A percentile compares a stretch with the other conserved stretches of the same genome.
Evolutionary conservation across 1,284 basidiomycete genomes (phyloP).

Genomic region (Coniophora puteana): DNA sequence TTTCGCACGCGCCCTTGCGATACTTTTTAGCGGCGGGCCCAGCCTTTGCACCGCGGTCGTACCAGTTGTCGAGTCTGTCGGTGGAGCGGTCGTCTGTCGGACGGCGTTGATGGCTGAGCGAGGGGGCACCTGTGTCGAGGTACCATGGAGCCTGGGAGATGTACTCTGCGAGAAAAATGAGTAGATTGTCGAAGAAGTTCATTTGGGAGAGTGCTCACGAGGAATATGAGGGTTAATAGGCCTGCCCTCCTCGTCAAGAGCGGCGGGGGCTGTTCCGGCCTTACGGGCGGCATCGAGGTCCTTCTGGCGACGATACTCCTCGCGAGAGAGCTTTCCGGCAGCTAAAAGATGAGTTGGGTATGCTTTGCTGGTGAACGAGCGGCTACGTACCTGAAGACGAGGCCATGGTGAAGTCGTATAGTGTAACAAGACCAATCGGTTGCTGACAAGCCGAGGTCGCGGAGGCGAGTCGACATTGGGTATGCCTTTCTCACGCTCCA

Average conservation of each 20-base stretch:
- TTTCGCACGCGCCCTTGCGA: slow-evolving; percentile 97
- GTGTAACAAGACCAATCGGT: no score
- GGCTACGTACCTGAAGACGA: slow-evolving; percentile 39
- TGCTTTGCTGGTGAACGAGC: neutral
- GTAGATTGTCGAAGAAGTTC: slow-evolving; percentile 6
- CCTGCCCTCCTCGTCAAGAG: slow-evolving; percentile 90
- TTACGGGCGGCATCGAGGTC: slow-evolving; percentile 96
- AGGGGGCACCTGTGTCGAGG: slow-evolving; percentile 87
- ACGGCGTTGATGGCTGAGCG: slow-evolving; percentile 90
- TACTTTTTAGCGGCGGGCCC: slow-evolving; percentile 94
- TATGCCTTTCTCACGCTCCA: no score
- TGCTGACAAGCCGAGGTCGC: no score
- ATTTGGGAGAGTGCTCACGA: slow-evolving; percentile 47
- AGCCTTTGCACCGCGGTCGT: slow-evolving; percentile 83
- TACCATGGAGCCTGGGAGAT: slow-evolving; percentile 99
- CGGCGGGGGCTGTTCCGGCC: slow-evolving; percentile 95
- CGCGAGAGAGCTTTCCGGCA: slow-evolving; percentile 83
- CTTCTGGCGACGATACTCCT: slow-evolving; percentile 92
- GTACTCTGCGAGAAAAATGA: slow-evolving; percentile 56
- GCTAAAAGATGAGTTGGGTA: slow-evolving; percentile 26
- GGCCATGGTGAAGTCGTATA: slow-evolving; percentile 39
- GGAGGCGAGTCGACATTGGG: no score
- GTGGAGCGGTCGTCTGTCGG: slow-evolving; percentile 64
- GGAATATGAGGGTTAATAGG: slow-evolving; percentile 99
- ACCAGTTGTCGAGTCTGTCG: slow-evolving; percentile 86